These are phyloP conservation scores for Trichosporon ovoides DNA, from an alignment of 1,284 basidiomycete genomes.

Conservation along the genomic window DNA sequence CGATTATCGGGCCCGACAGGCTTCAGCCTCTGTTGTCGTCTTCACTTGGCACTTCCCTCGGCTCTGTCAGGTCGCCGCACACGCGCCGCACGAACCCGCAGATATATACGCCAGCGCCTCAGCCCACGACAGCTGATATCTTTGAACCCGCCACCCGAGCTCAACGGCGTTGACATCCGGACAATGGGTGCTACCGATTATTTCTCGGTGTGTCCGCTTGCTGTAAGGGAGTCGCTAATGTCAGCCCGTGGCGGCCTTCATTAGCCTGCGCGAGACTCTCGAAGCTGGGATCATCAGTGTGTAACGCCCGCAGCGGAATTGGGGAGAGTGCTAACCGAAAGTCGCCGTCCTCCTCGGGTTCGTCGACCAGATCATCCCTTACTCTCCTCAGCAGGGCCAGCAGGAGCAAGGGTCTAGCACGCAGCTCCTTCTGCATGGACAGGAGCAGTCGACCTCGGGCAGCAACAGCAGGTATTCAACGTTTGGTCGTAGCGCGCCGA, in stretches of 20 bases:
- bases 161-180: not conserved
- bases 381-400: not conserved
- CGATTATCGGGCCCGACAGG: conserved; percentile 1
- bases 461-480: conserved; percentile 12
- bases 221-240: not conserved
- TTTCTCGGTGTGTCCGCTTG: conserved; percentile 14
- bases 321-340: not conserved
- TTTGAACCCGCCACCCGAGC: not conserved
- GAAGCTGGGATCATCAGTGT: conserved; percentile 78
- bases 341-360: conserved; percentile 74
- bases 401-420: conserved; percentile 6
- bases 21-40: not conserved
- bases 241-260: conserved; percentile 60
- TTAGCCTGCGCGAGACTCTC: conserved; percentile 80
- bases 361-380: conserved; percentile 64
- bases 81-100: not conserved
- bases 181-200: conserved; percentile 11
- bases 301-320: conserved; percentile 5
- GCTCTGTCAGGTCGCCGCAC: not conserved
- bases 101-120: not conserved
- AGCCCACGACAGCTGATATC: not conserved
- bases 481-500: conserved; percentile 8
- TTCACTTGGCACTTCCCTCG: not conserved
- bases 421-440: conserved; percentile 8
- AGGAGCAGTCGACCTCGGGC: not conserved